These are phyloP conservation scores for Ophiocordyceps robertsii DNA, from an alignment of 2,329 filamentous ascomycete species.

Conservation along the genomic window DNA sequence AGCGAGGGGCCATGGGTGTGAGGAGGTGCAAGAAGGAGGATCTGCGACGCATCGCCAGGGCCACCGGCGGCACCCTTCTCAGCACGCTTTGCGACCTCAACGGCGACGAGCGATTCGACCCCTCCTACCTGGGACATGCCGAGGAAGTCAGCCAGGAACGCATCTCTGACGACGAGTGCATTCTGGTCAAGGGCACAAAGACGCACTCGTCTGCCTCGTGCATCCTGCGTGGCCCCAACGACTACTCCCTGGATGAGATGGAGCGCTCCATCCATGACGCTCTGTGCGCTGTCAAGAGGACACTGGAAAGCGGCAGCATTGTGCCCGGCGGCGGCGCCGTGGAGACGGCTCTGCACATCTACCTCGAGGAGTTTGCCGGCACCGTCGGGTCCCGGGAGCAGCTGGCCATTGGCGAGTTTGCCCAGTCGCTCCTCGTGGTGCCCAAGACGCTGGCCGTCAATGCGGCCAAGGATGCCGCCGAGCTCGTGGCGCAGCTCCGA, in stretches of 20 bases:
- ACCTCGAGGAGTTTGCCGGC: conserved; percentile 95
- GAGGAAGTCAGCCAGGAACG: conserved; percentile 97
- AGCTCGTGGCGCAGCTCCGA: conserved; percentile 89
- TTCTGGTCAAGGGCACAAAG: conserved; percentile 92
- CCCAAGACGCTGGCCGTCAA: conserved; percentile 96
- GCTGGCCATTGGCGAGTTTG: conserved; percentile 94
- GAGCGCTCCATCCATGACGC: conserved; percentile 97
- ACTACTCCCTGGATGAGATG: conserved; percentile 97
- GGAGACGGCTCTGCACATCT: conserved; percentile 98
- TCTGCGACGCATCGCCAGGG: conserved; percentile 85
- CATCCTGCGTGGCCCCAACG: conserved; percentile 89
- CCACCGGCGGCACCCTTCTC: conserved; percentile 84
- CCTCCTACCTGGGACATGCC: conserved; percentile 76
- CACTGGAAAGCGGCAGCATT: conserved; percentile 89
- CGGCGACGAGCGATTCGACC: conserved; percentile 91
- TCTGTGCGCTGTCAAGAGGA: conserved; percentile 91
- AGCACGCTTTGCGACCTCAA: conserved; percentile 93
- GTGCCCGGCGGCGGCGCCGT: conserved; percentile 94
- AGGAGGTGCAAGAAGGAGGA: conserved; percentile 98
- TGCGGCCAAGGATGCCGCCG: conserved; percentile 89
- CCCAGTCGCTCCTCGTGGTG: conserved; percentile 83
- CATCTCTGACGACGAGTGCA: conserved; percentile 98
- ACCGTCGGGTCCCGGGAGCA: conserved; percentile 96
- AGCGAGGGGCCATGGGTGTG: conserved; percentile 91
- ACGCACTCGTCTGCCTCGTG: conserved; percentile 87